A percentile compares a stretch with the other conserved stretches of the same genome.
Conservation (phyloP, 148 eudicot genomes). For the Chenopodium quinoa region DNA sequence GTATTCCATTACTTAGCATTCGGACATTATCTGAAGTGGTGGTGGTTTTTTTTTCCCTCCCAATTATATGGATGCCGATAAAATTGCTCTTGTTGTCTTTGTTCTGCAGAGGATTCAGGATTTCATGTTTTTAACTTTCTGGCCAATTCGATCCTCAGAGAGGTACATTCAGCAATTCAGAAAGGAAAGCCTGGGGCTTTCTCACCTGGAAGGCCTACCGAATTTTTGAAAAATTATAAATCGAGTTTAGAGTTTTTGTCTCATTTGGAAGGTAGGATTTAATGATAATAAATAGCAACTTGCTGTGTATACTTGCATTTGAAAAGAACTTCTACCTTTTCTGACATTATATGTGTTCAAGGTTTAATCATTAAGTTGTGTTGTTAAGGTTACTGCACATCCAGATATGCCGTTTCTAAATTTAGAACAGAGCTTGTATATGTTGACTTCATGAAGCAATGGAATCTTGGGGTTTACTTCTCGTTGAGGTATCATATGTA, state of each 20-base stretch:
- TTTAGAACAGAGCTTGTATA: constrained; percentile 81
- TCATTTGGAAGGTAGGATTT: constrained; percentile 72
- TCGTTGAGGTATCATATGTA: constrained; percentile 67
- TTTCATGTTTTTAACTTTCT: constrained; percentile 94
- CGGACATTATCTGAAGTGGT: neutral
- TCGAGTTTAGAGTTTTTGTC: constrained; percentile 82
- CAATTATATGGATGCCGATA: constrained; percentile 4
- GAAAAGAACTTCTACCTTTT: neutral
- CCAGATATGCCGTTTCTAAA: constrained; percentile 71
- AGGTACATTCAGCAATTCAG: constrained; percentile 74
- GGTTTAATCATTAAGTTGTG: constrained; percentile 11
- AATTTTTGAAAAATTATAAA: constrained; percentile 85
- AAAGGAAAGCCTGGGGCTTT: constrained; percentile 95
- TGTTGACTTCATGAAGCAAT: constrained; percentile 87
- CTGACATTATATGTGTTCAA: constrained; percentile 8
- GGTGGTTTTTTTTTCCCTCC: neutral
- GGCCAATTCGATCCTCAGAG: constrained; percentile 92
- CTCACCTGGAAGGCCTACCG: constrained; percentile 96
- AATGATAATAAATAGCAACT: neutral
- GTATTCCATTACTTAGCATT: neutral
- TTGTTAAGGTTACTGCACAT: constrained; percentile 75
- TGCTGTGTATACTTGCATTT: neutral
- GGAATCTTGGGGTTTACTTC: constrained; percentile 97
- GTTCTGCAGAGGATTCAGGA: constrained; percentile 89
- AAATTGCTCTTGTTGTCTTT: constrained; percentile 17